Base-by-base conservation (phyloP, 768 basidiomycete genomes). In the Naematelia aurantialba region DNA sequence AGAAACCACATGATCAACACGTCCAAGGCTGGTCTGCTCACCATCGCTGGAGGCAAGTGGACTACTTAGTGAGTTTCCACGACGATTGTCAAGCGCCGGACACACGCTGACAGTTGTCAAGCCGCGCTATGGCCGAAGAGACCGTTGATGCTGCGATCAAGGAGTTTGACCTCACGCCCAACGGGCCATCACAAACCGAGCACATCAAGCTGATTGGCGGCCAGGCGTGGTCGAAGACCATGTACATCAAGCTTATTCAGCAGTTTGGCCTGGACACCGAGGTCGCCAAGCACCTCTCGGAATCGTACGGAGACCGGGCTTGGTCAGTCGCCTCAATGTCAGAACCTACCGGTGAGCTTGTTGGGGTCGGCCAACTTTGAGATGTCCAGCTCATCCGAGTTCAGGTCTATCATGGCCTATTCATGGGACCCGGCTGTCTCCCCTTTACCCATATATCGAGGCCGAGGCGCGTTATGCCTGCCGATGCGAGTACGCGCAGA, bases 31-130 rank as follows among this genome's bases (percentile, higher is more conserved):
- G 91, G 92, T 17, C 80, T 99, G 67, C 78, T 99, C 60, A 97
- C 93, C 26, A 91, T 97, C 68, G 91, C 90, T 1, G 94, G 94
- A 17, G 94, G 94, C 3, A 99, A 99, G 78, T 99, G 94, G 94
- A 99, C 94, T 59, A 97, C 94, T 49, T 99, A 97, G 79, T 81
- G 89, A 50, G 75, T 73, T 11, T 5, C 24, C 11, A 52, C 27
- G 10, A 25, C 10, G 10, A 25, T n/a, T 5, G 11, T 25, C 5
- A 48, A 22, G 51, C 22, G 11, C 19, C 13, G 19, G 8, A 13
- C 19, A 19, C 22, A 52, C 26, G 4, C 27, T 54, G 52, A 21
- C 27, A 39, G 17, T 39, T 11, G 17, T 10, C 54, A n/a, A 68
- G 70, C 58, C 73, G 75, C 59, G 87, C 86, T 29, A 96, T 98